Base-by-base conservation (phyloP, 1,284 basidiomycete species). In the Trichosporon coremiiforme region DNA sequence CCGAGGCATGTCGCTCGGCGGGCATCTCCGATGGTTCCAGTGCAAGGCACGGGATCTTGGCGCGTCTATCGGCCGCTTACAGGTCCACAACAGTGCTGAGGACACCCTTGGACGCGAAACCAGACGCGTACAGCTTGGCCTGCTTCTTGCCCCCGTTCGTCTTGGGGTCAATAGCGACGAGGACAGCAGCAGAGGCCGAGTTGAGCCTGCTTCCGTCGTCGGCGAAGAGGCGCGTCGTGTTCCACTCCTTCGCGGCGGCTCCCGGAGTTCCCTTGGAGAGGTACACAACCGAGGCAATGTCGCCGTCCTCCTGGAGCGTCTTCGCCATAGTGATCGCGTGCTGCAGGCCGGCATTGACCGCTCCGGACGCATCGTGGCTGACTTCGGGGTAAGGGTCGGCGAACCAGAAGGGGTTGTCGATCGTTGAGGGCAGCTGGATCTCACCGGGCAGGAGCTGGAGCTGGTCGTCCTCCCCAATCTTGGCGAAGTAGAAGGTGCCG, bases 341-440 rank as follows among this genome's bases (percentile, higher is more conserved):
- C 20, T 66, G 8, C 3, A 78, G 70, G 25, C 78, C 78, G 7
- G 75, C 72, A 33, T 75, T 70, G 67, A 80, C 60, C 53, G 75
- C 66, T 17, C 75, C 78, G 4, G 65, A 68, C 12, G 69, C 57
- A 60, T 78, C 72, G 68, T 66, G 41, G 15, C 41, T 45, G 53
- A 36, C 41, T n/a, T 47, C 31, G 13, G 76, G 71, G 70, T 70
- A 77, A 13, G 75, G 73, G 68, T 79, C 76, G 15, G 17, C 12
- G 63, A 74, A 77, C 74, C 73, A 80, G 29, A 68, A 72, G 6
- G 78, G 78, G 71, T 78, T 80, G 67, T 80, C 78, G 66, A 80
- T 71, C 15, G 74, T 77, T 50, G 22, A 65, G 33, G 55, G 38
- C 41, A 64, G 50, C 41, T 25, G n/a, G 22, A 71, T 7, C 53